A percentile compares a stretch with the other conserved stretches of the same genome.
Conservation (phyloP, 768 basidiomycete species). For the Clavulina sp. region DNA sequence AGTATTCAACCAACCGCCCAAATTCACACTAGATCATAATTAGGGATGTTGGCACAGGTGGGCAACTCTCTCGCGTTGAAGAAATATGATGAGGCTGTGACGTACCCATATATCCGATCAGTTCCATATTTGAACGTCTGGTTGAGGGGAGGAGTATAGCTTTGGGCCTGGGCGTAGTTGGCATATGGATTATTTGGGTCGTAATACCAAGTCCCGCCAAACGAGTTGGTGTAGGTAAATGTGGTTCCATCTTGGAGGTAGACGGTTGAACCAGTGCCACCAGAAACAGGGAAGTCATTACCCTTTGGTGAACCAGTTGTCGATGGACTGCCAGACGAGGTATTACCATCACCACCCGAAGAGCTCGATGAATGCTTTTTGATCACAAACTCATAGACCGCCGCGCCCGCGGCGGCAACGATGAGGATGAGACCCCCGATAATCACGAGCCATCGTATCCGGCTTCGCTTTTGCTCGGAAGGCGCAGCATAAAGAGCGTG, state of each 20-base stretch:
- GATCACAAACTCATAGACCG: conserved; percentile 14
- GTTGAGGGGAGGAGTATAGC: conserved; percentile 66
- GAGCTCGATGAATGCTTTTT: conserved; percentile 7
- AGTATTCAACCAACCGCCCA: conserved; percentile 58
- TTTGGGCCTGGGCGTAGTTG: conserved; percentile 54
- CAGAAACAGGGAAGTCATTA: conserved; percentile 21
- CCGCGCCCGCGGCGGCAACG: conserved; percentile 12
- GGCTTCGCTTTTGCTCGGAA: background rate
- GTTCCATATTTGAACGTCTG: conserved; percentile 52
- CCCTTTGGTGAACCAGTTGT: background rate
- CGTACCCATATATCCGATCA: conserved; percentile 44
- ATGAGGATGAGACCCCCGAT: conserved; percentile 7
- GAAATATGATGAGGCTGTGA: too few relatives aligned
- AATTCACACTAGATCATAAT: conserved; percentile 32
- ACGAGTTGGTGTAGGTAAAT: conserved; percentile 61
- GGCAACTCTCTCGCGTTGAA: too few relatives aligned
- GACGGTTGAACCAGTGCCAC: conserved; percentile 53
- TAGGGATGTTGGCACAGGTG: background rate
- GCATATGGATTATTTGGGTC: conserved; percentile 61
- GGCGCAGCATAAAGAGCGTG: conserved; percentile 5
- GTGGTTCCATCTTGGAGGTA: conserved; percentile 47
- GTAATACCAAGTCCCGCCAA: conserved; percentile 39
- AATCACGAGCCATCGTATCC: background rate
- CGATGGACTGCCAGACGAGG: conserved; percentile 1
- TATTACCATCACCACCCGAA: conserved; percentile 1